Evolutionary conservation across 2,329 filamentous ascomycete species (phyloP).

Genomic region (Fusarium sp.): DNA sequence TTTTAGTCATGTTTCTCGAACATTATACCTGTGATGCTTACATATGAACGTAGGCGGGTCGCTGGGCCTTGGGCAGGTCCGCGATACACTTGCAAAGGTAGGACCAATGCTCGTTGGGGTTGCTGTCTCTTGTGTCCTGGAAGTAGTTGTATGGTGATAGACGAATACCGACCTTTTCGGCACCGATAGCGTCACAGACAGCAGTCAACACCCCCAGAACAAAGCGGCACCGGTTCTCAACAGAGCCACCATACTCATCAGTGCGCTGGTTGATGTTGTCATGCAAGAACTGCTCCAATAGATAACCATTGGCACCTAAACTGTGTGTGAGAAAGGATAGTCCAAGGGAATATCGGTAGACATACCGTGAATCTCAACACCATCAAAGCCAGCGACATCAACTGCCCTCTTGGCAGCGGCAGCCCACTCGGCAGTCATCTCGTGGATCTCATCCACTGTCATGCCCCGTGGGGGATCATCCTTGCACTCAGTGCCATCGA

Average conservation of each 20-base stretch:
- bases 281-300: conserved; percentile 34
- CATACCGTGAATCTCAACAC: conserved; percentile 69
- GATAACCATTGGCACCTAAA: conserved; percentile 38
- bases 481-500: conserved; percentile 46
- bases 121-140: conserved; percentile 44
- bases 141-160: conserved; percentile 49
- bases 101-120: conserved; percentile 51
- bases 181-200: conserved; percentile 25
- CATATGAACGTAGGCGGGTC: conserved; percentile 60
- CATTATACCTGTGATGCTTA: conserved; percentile 26
- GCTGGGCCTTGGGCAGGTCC: conserved; percentile 46
- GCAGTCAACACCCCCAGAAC: conserved; percentile 32
- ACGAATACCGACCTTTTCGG: conserved; percentile 37
- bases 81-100: conserved; percentile 52
- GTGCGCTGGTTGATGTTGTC: conserved; percentile 35
- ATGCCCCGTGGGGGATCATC: conserved; percentile 68
- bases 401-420: conserved; percentile 67
- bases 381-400: conserved; percentile 72
- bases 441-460: conserved; percentile 73
- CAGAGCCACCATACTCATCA: conserved; percentile 35
- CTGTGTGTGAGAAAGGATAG: neutral
- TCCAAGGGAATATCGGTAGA: neutral
- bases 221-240: conserved; percentile 39
- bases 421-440: conserved; percentile 70
- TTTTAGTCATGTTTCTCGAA: neutral